A percentile compares a stretch with the other conserved stretches of the same genome.
Conservation (phyloP, 164 flowering plant genomes). For the Aristolochia californica region DNA sequence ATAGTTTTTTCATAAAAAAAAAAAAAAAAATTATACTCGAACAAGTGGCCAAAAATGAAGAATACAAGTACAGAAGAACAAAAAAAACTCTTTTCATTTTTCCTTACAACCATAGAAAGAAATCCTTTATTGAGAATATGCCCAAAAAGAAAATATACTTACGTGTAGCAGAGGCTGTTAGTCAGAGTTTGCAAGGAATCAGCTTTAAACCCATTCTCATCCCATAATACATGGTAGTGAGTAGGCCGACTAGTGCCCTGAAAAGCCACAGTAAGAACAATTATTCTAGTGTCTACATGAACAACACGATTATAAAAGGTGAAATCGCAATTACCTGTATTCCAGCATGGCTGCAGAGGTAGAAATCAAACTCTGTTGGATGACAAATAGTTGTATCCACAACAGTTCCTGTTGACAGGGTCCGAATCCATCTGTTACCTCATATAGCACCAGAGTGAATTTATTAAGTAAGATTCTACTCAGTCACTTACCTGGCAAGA, state of each 20-base stretch:
- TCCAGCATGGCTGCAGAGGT: conserved; percentile 86
- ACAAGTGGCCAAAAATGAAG: too few relatives aligned
- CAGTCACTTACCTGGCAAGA: conserved; percentile 63
- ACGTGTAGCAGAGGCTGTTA: conserved; percentile 74
- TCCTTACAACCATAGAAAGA: not conserved
- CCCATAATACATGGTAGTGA: conserved; percentile 70
- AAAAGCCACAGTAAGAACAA: not conserved
- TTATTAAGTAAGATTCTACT: conserved; percentile 81
- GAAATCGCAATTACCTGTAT: conserved; percentile 42
- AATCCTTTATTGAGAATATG: not conserved
- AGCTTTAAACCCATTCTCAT: conserved; percentile 61
- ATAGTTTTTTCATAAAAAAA: too few relatives aligned
- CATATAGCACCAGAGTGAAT: not conserved
- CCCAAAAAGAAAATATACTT: conserved; percentile 3
- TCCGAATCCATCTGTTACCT: not conserved
- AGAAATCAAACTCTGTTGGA: conserved; percentile 78
- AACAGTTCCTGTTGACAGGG: conserved; percentile 66
- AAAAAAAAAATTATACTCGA: too few relatives aligned
- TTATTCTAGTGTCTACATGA: not conserved
- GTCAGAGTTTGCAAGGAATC: conserved; percentile 54
- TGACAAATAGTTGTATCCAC: conserved; percentile 76
- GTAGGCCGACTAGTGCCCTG: conserved; percentile 81
- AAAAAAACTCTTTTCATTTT: not conserved
- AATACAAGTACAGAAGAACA: not conserved
- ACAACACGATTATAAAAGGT: not conserved